Evolutionary conservation across 441 rosid species (phyloP), one percentile per base, ranked within the genome.

Genomic region (Gossypium armourianum): DNA sequence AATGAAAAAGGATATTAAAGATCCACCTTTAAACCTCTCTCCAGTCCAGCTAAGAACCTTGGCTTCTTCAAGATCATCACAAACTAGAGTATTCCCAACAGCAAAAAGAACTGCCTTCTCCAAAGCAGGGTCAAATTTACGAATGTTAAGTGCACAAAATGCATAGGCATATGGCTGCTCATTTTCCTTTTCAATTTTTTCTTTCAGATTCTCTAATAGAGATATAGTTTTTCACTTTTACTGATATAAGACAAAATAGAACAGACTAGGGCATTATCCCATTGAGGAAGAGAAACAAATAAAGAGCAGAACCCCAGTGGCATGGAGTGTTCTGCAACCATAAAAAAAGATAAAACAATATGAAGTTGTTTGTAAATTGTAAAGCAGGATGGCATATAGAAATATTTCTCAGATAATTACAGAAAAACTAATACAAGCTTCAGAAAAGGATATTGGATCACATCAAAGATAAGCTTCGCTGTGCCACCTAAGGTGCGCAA

Each of bases 51-150:
- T 86, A 72, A 95, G 98, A 75, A 5, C 81, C 84, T 95, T 92
- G 60, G 98, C 99, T 85, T 95, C 97, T 53, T 95, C 98, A 65
- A 95, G 97, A 67, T 89, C 91, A 66, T 95, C 98, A 73, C 98
- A 92, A 54, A 92, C 98, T 74, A 95, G 84, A 76, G 99, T 89
- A 81, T 92, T 95, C 62, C 98, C 99, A 82, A 90, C 99, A 75
- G 99, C 90, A 89, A 82, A 94, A 62, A 94, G 90, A 71, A 92
- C 82, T 58, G 99, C 99, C 74, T 86, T 92, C 86, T 95, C 98
- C 79, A 95, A 77, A 63, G 81, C 87, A 62, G 95, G 91, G 83
- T 95, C 96, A 76, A 92, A 90, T 62, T 96, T 94, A 70, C n/a
- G 69, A 56, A 80, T 69, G 97, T 92, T 86, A 94, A 94, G 97